Conservation (phyloP, 768 basidiomycete genomes). For the Fomitopsis pulvina region DNA sequence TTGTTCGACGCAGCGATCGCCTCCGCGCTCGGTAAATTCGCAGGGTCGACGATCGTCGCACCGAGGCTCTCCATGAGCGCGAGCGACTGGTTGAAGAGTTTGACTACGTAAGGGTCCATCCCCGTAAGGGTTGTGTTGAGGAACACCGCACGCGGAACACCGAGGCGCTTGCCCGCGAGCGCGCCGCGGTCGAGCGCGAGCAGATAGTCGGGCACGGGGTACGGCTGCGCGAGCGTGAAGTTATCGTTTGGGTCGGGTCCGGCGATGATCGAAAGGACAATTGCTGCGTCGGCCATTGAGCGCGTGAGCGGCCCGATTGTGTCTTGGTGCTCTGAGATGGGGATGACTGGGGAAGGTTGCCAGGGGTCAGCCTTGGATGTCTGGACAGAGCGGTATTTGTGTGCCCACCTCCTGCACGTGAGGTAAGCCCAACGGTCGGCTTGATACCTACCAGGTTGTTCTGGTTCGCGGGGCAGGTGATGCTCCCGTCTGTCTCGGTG, state of each 20-base stretch:
- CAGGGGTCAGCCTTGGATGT: neutral
- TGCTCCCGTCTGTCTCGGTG: conserved; percentile 41
- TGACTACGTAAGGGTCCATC: conserved; percentile 17
- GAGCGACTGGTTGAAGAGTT: conserved; percentile 32
- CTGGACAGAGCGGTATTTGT: neutral
- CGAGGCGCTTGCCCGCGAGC: conserved; percentile 39
- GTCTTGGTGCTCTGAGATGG: conserved; percentile 33
- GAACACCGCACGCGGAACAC: conserved; percentile 32
- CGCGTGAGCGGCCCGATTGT: conserved; percentile 27
- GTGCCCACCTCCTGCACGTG: conserved; percentile 25
- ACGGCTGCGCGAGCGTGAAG: conserved; percentile 36
- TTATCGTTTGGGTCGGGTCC: conserved; percentile 34
- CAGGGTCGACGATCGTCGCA: conserved; percentile 50
- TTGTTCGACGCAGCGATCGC: conserved; percentile 38
- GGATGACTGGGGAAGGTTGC: conserved; percentile 36
- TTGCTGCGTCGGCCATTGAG: conserved; percentile 27
- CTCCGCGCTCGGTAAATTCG: conserved; percentile 50
- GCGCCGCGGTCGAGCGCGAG: conserved; percentile 42
- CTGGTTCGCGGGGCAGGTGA: conserved; percentile 31
- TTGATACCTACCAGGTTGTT: conserved; percentile 35
- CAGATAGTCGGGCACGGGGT: conserved; percentile 43
- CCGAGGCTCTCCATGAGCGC: conserved; percentile 31
- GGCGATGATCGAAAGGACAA: conserved; percentile 28
- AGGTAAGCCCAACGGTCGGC: conserved; percentile 29
- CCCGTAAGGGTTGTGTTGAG: conserved; percentile 15